These are phyloP conservation scores for Pestalotiopsis sp. DNA, from an alignment of 2,329 filamentous ascomycete genomes.

Conservation along the genomic window DNA sequence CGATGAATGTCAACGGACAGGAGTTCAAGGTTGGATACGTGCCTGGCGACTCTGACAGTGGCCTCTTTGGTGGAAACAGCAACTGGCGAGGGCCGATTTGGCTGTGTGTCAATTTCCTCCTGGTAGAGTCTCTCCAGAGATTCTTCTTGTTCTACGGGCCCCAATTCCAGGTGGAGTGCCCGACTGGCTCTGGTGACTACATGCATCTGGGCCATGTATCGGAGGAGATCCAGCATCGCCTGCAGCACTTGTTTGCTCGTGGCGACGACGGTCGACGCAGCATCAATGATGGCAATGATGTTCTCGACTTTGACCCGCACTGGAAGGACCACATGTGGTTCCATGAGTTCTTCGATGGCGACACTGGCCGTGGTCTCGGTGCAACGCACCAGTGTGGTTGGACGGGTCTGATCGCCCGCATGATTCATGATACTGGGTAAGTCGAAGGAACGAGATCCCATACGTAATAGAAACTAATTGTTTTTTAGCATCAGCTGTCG, in stretches of 20 bases:
- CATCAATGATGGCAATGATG: constrained; percentile 82
- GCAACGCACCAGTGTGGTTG: constrained; percentile 95
- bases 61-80: constrained; percentile 94
- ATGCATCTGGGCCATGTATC: constrained; percentile 96
- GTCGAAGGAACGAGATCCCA: constrained; percentile 32
- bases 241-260: constrained; percentile 88
- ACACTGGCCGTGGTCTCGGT: constrained; percentile 84
- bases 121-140: constrained; percentile 91
- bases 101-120: constrained; percentile 93
- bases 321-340: constrained; percentile 97
- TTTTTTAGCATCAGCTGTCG: constrained; percentile 76
- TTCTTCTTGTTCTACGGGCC: constrained; percentile 97
- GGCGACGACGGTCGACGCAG: constrained; percentile 85
- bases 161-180: constrained; percentile 87
- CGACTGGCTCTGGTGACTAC: constrained; percentile 87
- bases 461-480: constrained; percentile 42
- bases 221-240: constrained; percentile 90
- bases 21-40: constrained; percentile 87
- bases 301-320: constrained; percentile 86
- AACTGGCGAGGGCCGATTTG: constrained; percentile 97
- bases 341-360: constrained; percentile 96
- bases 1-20: constrained; percentile 95
- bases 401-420: constrained; percentile 92
- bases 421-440: constrained; percentile 98
- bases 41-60: constrained; percentile 93